Conservation (phyloP, 371 early-diverging fungal genomes). For the Actinomucor elegans region DNA sequence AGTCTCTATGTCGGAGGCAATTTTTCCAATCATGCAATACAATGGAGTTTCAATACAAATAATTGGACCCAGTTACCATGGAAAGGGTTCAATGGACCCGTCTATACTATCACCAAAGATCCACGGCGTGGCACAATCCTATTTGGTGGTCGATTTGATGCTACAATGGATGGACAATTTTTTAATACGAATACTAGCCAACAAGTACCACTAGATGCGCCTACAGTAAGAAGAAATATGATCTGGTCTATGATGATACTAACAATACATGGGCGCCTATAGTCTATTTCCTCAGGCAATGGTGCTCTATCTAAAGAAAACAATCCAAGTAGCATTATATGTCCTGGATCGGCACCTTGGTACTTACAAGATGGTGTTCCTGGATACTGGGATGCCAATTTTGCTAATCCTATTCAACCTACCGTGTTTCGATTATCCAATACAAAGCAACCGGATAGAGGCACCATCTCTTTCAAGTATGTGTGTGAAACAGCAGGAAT, state of each 20-base stretch:
- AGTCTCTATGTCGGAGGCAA: conserved; percentile 48
- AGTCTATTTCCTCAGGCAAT: conserved; percentile 23
- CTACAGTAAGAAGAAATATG: conserved; percentile 7
- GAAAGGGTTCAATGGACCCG: conserved; percentile 28
- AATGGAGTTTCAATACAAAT: conserved; percentile 4
- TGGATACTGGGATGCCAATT: conserved; percentile 66
- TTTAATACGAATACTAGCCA: conserved; percentile 18
- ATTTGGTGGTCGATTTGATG: conserved; percentile 32
- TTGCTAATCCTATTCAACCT: conserved; percentile 52
- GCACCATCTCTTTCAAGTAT: conserved; percentile 61
- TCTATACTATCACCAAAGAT: conserved; percentile 20
- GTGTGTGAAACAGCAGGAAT: no score
- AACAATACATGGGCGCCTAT: neutral
- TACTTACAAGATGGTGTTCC: conserved; percentile 63
- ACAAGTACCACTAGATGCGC: conserved; percentile 6
- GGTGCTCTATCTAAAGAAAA: conserved; percentile 4
- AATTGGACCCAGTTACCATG: conserved; percentile 13
- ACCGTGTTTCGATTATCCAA: conserved; percentile 66
- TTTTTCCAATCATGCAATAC: conserved; percentile 21
- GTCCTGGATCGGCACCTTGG: conserved; percentile 48
- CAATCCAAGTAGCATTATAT: conserved; percentile 49
- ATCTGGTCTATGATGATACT: neutral
- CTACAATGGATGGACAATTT: conserved; percentile 20
- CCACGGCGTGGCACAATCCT: conserved; percentile 9
- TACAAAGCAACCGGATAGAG: conserved; percentile 50